Evolutionary conservation across 495 filamentous ascomycete species (phyloP).

Genomic region (Astrothelium macrocarpum): DNA sequence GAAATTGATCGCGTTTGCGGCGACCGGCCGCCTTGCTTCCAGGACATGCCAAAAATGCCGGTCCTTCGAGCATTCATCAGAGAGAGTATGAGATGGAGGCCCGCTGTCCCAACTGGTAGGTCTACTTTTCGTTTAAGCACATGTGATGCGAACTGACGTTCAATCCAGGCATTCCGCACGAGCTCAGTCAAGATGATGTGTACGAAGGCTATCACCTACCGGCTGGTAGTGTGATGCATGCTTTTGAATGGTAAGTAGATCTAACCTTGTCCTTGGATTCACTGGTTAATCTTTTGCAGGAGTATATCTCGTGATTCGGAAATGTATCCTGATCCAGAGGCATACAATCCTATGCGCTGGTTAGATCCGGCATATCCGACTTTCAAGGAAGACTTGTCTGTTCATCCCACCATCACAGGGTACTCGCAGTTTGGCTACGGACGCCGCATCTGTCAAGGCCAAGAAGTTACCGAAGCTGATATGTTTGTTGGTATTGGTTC

Average conservation of each 20-base stretch:
- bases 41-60: slow-evolving; percentile 31
- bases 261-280: background rate
- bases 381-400: slow-evolving; percentile 44
- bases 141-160: background rate
- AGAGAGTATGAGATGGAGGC: slow-evolving; percentile 54
- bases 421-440: slow-evolving; percentile 54
- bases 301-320: slow-evolving; percentile 28
- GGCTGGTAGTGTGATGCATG: slow-evolving; percentile 47
- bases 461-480: slow-evolving; percentile 47
- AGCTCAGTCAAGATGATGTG: slow-evolving; percentile 42
- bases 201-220: slow-evolving; percentile 49
- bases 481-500: slow-evolving; percentile 48
- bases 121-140: background rate
- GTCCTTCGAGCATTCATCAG: slow-evolving; percentile 47
- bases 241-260: slow-evolving; percentile 35
- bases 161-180: slow-evolving; percentile 38
- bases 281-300: slow-evolving; percentile 12
- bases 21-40: slow-evolving; percentile 29
- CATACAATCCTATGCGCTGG: slow-evolving; percentile 31
- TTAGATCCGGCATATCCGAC: slow-evolving; percentile 39
- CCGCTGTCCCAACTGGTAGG: slow-evolving; percentile 43
- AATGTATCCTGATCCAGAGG: slow-evolving; percentile 27
- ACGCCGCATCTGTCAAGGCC: slow-evolving; percentile 49
- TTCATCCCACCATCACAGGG: slow-evolving; percentile 45
- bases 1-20: slow-evolving; percentile 45